Evolutionary conservation across 1,139 yeast species (phyloP), one percentile per base, ranked within the genome.

Genomic region (Kodamaea arcana): DNA sequence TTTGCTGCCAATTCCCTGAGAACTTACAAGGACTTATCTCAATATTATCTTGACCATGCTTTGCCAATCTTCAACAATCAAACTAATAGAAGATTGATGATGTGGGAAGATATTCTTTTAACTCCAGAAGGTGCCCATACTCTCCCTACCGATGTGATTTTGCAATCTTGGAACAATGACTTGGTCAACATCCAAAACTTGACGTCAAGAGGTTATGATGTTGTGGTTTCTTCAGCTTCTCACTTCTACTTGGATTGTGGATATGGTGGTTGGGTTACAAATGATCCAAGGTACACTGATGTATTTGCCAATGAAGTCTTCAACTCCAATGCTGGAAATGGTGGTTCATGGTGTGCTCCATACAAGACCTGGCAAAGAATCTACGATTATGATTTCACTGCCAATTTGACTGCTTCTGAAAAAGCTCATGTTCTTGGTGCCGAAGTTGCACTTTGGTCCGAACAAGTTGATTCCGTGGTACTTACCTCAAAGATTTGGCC

Each of bases 331-430:
- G 9, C 26, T 8, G 60, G 60, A 12, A 35, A 34, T 29, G 72
- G 67, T 10, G 75, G 74, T 3, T 60, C 70, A n/a, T 72, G 74
- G 72, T 71, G 78, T 50, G 69, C 60, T 24, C 74, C 75, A 2
- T 70, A 70, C 52, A 70, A 69, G 45, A 64, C 73, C 9, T 69
- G 72, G 74, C 76, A 70, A 46, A 52, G 72, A 35, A 67, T 72
- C 27, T 69, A 69, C 45, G 52, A 53, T 35, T 68, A 53, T 38
- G 73, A 70, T 42, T 54, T 69, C 37, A 50, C 60, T 15, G 51
- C 47, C 15, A 56, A 55, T 31, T 55, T 72, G 37, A 65, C 69
- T n/a, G 56, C 42, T 1, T 47, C 38, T 2, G 67, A 71, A 43
- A 42, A 44, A 9, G 33, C 45, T 21, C 69, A 59, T 34, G 56